Base-by-base conservation (phyloP, 1,139 yeast genomes). In the Wickerhamomyces sp. region DNA sequence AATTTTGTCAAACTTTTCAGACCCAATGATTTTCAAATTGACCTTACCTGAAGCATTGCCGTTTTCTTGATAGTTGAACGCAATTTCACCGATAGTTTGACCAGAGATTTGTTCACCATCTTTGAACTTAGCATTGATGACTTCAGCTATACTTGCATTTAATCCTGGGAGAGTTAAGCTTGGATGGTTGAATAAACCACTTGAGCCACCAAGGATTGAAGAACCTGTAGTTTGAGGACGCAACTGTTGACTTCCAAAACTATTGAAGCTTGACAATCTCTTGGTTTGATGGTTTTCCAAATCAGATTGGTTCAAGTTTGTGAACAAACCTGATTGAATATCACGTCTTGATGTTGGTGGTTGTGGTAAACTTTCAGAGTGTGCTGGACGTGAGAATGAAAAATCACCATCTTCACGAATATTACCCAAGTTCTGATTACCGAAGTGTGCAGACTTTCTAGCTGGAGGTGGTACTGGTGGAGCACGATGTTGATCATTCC, bases 131-230 rank as follows among this genome's bases (percentile, higher is more conserved):
- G 88, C 94, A 60, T 82, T 85, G 51, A 87, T 72, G n/a, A 85
- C 81, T 64, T 89, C 96, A 13, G 91, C 91, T 51, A 88, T 68
- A 35, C 94, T 83, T 1, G 89, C 79, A 59, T 84, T 84, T 57
- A 89, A 71, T 2, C 94, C 95, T 14, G 73, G 70, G n/a, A 71
- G 62, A 3, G 74, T 70, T 44, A 75, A 61, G 4, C 75, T 76
- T 13, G 80, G 77, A 57, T 79, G 94, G 56, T 75, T 77, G 61
- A 77, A 75, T 37, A 66, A 56, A 23, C 62, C 57, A 57, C 62
- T 55, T 40, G 61, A 61, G 5, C 61, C 61, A 13, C 49, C 45
- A 29, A 47, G 29, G 7, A 56, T 41, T 11, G 69, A 64, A 7
- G 70, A 61, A 13, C 72, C 73, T 7, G 73, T 68, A 7, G 50